Base-by-base conservation (phyloP, 306 rosid genomes). In the Clitoria ternatea region DNA sequence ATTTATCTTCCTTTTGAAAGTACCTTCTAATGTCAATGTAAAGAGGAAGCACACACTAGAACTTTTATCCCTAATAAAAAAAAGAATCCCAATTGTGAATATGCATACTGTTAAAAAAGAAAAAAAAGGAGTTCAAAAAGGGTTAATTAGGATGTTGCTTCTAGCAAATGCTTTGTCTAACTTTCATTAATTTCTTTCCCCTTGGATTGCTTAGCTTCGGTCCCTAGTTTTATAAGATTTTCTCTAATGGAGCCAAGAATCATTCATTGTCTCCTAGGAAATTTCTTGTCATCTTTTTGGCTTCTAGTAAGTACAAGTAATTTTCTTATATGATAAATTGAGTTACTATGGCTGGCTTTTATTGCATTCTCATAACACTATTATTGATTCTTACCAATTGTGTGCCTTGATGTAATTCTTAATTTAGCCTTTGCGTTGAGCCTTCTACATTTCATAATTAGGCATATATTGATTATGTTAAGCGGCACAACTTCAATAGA, bases 341-440 rank as follows among this genome's bases (percentile, higher is more conserved):
- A 56, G 49, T 55, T 52, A 66, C 61, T 82, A 47, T 75, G 53
- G 32, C 37, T 49, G 26, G 42, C 50, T 66, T 61, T 70, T 76
- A 69, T 57, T 15, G 36, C 74, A 40, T 70, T 82, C 56, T 69
- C 60, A 30, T 77, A 61, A 55, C n/a, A n/a, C 78, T 81, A 17
- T 55, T 62, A 30, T 53, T 76, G 80, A 66, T 74, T 66, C 90
- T 88, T 78, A 85, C 78, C 70, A 72, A 83, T 76, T 81, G 65
- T 83, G 13, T 79, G 75, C 69, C 79, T 80, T 88, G 85, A 79
- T 85, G 90, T 97, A 90, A 96, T 90, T 85, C 96, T 93, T 82
- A 88, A 93, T 88, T 76, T 93, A 74, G 97, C 98, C 83, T 85
- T 93, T 74, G 85, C 97, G 9, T 78, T 90, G 77, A 93, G 97